Conservation (phyloP, 2,329 filamentous ascomycete species). For the Phoma sp. region DNA sequence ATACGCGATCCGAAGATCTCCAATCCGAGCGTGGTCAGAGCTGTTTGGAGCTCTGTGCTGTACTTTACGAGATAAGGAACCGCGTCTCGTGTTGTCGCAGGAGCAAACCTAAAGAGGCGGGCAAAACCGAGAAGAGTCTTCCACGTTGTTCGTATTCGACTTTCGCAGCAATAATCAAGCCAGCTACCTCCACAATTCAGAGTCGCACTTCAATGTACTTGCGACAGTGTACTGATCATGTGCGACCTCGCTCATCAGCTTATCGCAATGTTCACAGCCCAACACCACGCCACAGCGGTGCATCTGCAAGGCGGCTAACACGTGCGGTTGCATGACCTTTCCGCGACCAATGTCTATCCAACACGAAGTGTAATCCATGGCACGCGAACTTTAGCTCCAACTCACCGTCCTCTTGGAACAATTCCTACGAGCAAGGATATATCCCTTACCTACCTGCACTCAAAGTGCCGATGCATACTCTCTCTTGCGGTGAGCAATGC, state of each 20-base stretch:
- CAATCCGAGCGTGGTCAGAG: slow-evolving; percentile 15
- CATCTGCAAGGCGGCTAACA: slow-evolving; percentile 21
- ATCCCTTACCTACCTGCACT: slow-evolving; percentile 13
- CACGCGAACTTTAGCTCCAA: slow-evolving; percentile 21
- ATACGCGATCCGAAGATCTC: slow-evolving; percentile 15
- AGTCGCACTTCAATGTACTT: slow-evolving; percentile 8
- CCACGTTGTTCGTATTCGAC: neutral
- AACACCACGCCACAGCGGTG: slow-evolving; percentile 24
- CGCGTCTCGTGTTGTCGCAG: slow-evolving; percentile 7
- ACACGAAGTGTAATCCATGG: slow-evolving; percentile 21
- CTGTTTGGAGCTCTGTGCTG: slow-evolving; percentile 14
- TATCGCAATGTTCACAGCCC: slow-evolving; percentile 31
- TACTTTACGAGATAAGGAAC: slow-evolving; percentile 3
- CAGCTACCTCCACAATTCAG: neutral
- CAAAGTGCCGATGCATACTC: slow-evolving; percentile 18
- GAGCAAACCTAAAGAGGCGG: neutral
- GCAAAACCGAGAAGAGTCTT: slow-evolving; percentile 1
- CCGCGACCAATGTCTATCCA: slow-evolving; percentile 24
- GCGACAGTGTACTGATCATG: slow-evolving; percentile 14
- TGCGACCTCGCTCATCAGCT: slow-evolving; percentile 24
- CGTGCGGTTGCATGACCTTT: slow-evolving; percentile 17
- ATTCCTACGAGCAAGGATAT: slow-evolving; percentile 20
- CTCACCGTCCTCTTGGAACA: slow-evolving; percentile 25
- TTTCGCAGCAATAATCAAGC: neutral
- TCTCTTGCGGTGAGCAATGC: slow-evolving; percentile 24